Evolutionary conservation across 2,329 filamentous ascomycete genomes (phyloP).

Genomic region (Fragosphaeria purpurea): DNA sequence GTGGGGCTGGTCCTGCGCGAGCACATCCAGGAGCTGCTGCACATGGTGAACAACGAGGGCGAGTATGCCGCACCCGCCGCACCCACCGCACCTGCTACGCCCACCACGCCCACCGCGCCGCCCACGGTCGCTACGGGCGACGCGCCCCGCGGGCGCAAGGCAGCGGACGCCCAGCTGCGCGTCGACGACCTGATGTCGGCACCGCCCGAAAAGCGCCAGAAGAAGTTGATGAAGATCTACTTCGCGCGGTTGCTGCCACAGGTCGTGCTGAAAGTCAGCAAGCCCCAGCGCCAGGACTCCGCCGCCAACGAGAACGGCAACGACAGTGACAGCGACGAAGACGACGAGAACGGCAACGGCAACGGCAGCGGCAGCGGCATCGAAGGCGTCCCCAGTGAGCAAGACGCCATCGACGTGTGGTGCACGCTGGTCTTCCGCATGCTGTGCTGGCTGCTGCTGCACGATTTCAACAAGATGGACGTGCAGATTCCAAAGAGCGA

Average conservation of each 20-base stretch:
- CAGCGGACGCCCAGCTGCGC: conserved; percentile 20
- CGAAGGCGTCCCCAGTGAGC: conserved; percentile 12
- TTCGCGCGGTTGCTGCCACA: conserved; percentile 33
- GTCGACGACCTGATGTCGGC: conserved; percentile 39
- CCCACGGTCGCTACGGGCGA: conserved; percentile 10
- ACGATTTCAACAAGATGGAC: conserved; percentile 47
- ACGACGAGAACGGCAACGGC: conserved; percentile 13
- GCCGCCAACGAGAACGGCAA: neutral
- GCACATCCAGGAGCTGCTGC: conserved; percentile 39
- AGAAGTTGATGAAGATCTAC: conserved; percentile 41
- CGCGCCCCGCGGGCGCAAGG: conserved; percentile 1
- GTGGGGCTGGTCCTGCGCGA: conserved; percentile 37
- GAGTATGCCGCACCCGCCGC: conserved; percentile 12
- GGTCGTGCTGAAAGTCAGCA: conserved; percentile 27
- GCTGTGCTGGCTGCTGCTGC: conserved; percentile 48
- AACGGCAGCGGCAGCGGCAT: neutral
- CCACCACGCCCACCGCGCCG: too few relatives aligned
- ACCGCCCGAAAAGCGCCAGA: conserved; percentile 38
- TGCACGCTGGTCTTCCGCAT: conserved; percentile 45
- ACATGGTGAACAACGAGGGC: conserved; percentile 32
- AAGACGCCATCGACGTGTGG: conserved; percentile 35
- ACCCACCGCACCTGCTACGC: too few relatives aligned
- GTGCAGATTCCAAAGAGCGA: conserved; percentile 43
- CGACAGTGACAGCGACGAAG: conserved; percentile 3
- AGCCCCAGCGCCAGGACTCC: conserved; percentile 7